phyloP scores from a whole-genome alignment of 805 yeast genomes.

The Teunomyces pallodes region DNA sequence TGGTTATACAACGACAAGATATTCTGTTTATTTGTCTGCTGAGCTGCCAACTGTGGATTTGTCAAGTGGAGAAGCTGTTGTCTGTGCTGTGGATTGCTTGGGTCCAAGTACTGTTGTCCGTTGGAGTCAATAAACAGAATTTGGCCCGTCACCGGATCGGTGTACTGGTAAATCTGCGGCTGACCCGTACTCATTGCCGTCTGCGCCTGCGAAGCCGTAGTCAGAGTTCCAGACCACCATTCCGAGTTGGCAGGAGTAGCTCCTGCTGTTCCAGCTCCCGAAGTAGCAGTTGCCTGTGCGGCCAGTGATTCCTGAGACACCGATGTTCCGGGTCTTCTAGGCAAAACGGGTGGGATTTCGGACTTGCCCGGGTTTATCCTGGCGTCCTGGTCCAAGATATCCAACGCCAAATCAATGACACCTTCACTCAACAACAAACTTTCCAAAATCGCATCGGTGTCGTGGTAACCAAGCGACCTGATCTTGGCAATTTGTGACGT shows the following conservation, averaged over 20 bases:
- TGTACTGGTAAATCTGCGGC: slow-evolving; percentile 61
- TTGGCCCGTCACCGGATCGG: slow-evolving; percentile 70
- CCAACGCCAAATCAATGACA: slow-evolving; percentile 56
- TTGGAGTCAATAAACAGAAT: slow-evolving; percentile 64
- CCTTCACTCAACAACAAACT: slow-evolving; percentile 62
- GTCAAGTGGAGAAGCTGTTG: slow-evolving; percentile 29
- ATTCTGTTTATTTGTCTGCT: slow-evolving; percentile 34
- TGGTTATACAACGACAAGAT: slow-evolving; percentile 43
- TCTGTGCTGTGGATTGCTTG: slow-evolving; percentile 44
- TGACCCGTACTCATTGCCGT: slow-evolving; percentile 16
- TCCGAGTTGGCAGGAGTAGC: slow-evolving; percentile 17
- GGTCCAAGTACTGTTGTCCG: slow-evolving; percentile 61
- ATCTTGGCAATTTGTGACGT: slow-evolving; percentile 46
- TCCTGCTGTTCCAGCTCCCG: slow-evolving; percentile 9
- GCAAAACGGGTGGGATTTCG: slow-evolving; percentile 49
- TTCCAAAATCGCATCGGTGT: slow-evolving; percentile 59
- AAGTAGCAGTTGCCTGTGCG: neutral
- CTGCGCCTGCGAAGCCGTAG: slow-evolving; percentile 3
- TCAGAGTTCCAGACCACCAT: slow-evolving; percentile 26
- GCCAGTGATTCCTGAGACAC: too few species aligned
- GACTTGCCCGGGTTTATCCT: slow-evolving; percentile 33
- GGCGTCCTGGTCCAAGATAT: slow-evolving; percentile 47
- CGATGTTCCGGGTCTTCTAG: slow-evolving; percentile 30
- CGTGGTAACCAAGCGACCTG: slow-evolving; percentile 52
- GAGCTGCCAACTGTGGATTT: slow-evolving; percentile 22